Base-by-base conservation (phyloP, 192 early-diverging fungal genomes). In the Coemansia sp. region DNA sequence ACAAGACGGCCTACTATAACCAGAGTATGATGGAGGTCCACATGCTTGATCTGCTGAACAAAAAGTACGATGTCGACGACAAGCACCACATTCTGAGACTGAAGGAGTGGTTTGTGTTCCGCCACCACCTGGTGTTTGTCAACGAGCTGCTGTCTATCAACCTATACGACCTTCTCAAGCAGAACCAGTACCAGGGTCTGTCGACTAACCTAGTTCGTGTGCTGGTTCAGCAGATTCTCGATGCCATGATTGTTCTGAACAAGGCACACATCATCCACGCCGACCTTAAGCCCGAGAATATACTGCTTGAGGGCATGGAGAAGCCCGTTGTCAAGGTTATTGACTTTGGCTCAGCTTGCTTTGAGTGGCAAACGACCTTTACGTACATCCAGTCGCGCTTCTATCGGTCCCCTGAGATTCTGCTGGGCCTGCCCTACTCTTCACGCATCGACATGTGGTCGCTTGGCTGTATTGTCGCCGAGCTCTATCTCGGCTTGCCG, bases 371-470 rank as follows among this genome's bases (percentile, higher is more conserved):
- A 58, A 96, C 94, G 0, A 87, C 90, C 22, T 97, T 97, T 58
- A 95, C 93, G 9, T 99, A 99, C 72, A 99, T 99, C 50, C 94
- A 97, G 67, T 97, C 94, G 2, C 81, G 97, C 17, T 99, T 97
- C 70, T 99, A 99, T 54, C 81, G 97, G 44, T 87, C 87, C 17
- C 94, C 95, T 6, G 97, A 99, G 69, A 92, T 99, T 17, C 74
- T 99, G 11, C 80, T 99, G 13, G 97, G 94, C 6, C 67, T 95
- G 27, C 90, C 93, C 38, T 94, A 97, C 67, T 90, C 90, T 27
- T 85, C 85, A 23, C 81, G 86, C 26, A 99, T 99, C 38, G 97
- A 99, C 62, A 95, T 99, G 85, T 99, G 97, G 97, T 96, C 94
- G 19, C 67, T 97, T 11, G 97, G 97, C 0, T 99, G 97, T 58